phyloP scores from a whole-genome alignment of 2,329 filamentous ascomycete species.

The Pseudopithomyces chartarum region DNA sequence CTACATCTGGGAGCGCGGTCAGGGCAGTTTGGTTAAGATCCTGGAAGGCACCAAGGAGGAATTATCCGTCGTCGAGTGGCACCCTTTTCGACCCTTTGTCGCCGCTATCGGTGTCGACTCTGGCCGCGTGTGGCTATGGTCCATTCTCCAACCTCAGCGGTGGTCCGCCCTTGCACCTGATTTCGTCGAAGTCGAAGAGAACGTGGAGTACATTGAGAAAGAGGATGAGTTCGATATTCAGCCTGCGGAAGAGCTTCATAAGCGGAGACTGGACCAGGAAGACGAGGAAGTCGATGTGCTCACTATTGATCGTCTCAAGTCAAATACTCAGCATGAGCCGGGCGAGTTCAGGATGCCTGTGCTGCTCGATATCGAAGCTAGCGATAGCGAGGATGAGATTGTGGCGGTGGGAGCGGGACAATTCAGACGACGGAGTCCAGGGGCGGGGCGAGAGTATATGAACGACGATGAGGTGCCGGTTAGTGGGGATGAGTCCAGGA shows the following conservation, averaged over 20 bases:
- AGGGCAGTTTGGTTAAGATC: slow-evolving; percentile 94
- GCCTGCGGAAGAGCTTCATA: slow-evolving; percentile 90
- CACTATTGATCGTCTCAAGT: slow-evolving; percentile 68
- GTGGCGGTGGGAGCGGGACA: slow-evolving; percentile 74
- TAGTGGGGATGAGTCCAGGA: slow-evolving; percentile 43
- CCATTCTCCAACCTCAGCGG: slow-evolving; percentile 89
- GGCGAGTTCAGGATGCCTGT: slow-evolving; percentile 88
- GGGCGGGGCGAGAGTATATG: slow-evolving; percentile 71
- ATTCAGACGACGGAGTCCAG: slow-evolving; percentile 83
- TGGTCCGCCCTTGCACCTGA: slow-evolving; percentile 98
- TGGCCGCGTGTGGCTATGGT: slow-evolving; percentile 94
- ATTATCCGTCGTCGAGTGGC: slow-evolving; percentile 96
- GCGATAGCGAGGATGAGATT: slow-evolving; percentile 91
- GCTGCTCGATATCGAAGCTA: slow-evolving; percentile 88
- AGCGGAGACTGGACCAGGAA: slow-evolving; percentile 85
- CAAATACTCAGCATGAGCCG: slow-evolving; percentile 56
- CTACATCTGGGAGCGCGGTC: slow-evolving; percentile 95
- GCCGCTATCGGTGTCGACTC: slow-evolving; percentile 92
- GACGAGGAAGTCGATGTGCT: slow-evolving; percentile 93
- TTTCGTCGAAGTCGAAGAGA: slow-evolving; percentile 97
- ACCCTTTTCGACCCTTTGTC: slow-evolving; percentile 83
- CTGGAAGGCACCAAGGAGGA: slow-evolving; percentile 96
- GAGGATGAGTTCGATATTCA: slow-evolving; percentile 99
- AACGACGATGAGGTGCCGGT: slow-evolving; percentile 57
- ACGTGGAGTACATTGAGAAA: slow-evolving; percentile 91